phyloP scores from a whole-genome alignment of 1,284 basidiomycete species.

The Sporisorium scitamineum region DNA sequence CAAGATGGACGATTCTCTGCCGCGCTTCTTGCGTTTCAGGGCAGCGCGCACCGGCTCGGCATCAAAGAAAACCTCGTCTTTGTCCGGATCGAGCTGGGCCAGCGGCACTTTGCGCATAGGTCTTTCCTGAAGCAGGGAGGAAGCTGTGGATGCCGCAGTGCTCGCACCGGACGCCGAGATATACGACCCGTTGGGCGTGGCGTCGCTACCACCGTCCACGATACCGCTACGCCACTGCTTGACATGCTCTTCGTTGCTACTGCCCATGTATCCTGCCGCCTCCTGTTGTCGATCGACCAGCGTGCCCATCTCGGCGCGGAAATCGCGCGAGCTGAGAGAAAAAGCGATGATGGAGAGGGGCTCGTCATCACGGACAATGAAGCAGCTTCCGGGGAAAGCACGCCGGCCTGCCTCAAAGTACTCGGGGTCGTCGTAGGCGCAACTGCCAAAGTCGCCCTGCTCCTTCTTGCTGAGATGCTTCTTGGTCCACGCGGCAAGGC shows the following conservation, averaged over 20 bases:
- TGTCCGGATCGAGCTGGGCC: conserved; percentile 55
- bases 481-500: conserved; percentile 54
- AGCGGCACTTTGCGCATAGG: conserved; percentile 41
- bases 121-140: conserved; percentile 37
- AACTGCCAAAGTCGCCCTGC: conserved; percentile 34
- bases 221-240: conserved; percentile 53
- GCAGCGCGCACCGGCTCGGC: conserved; percentile 53
- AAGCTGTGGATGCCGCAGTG: conserved; percentile 18
- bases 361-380: conserved; percentile 60
- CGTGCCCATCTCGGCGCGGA: conserved; percentile 46
- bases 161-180: conserved; percentile 36
- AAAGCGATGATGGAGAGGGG: conserved; percentile 63
- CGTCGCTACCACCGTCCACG: conserved; percentile 19
- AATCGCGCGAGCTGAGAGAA: conserved; percentile 61
- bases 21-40: conserved; percentile 61
- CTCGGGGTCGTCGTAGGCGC: conserved; percentile 53
- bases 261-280: conserved; percentile 38
- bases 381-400: conserved; percentile 55
- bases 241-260: conserved; percentile 45
- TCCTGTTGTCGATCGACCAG: conserved; percentile 27
- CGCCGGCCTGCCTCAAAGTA: conserved; percentile 45
- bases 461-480: conserved; percentile 60
- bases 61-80: conserved; percentile 57
- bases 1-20: conserved; percentile 57
- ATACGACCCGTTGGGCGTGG: conserved; percentile 21